These are phyloP conservation scores for Phytophthora podocarpi DNA, from an alignment of 352 stramenopile genomes.

Conservation along the genomic window DNA sequence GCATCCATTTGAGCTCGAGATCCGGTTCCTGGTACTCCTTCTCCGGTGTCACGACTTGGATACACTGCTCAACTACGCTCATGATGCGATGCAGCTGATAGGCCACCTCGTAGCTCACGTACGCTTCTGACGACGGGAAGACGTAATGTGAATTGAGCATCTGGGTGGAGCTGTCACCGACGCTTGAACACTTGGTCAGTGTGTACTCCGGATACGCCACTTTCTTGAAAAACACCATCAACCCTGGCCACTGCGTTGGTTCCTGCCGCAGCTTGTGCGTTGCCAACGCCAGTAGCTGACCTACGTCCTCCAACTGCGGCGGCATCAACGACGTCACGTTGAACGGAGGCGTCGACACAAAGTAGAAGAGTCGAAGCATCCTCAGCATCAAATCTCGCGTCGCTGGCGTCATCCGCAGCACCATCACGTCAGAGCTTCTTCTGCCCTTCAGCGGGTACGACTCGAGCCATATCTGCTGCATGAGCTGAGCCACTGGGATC, in stretches of 20 bases:
- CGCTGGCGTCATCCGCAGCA: slow-evolving; percentile 47
- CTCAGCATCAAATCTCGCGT: slow-evolving; percentile 59
- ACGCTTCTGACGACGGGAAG: slow-evolving; percentile 58
- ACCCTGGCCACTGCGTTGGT: slow-evolving; percentile 68
- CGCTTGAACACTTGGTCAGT: slow-evolving; percentile 27
- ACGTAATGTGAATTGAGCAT: slow-evolving; percentile 31
- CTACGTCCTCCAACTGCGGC: slow-evolving; percentile 16
- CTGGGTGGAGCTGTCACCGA: background rate
- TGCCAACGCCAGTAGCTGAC: slow-evolving; percentile 32
- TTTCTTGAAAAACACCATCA: slow-evolving; percentile 81
- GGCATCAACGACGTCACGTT: slow-evolving; percentile 30
- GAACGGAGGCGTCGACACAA: slow-evolving; percentile 50
- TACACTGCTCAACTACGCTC: slow-evolving; percentile 47
- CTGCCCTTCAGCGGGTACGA: slow-evolving; percentile 39
- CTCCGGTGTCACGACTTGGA: slow-evolving; percentile 41
- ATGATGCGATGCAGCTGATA: slow-evolving; percentile 59
- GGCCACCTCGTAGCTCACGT: slow-evolving; percentile 73
- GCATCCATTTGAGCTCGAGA: slow-evolving; percentile 54
- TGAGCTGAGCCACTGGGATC: slow-evolving; percentile 61
- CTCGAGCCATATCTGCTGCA: slow-evolving; percentile 66
- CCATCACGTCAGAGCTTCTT: slow-evolving; percentile 51
- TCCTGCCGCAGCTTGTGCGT: slow-evolving; percentile 42
- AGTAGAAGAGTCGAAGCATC: slow-evolving; percentile 81
- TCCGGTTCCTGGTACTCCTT: slow-evolving; percentile 46
- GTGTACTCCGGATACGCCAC: slow-evolving; percentile 61